Percentiles rank a stretch among this genome's conserved stretches.
Evolutionary conservation across 2,329 filamentous ascomycete species (phyloP).

Genomic region (Phyllosticta citriasiana): DNA sequence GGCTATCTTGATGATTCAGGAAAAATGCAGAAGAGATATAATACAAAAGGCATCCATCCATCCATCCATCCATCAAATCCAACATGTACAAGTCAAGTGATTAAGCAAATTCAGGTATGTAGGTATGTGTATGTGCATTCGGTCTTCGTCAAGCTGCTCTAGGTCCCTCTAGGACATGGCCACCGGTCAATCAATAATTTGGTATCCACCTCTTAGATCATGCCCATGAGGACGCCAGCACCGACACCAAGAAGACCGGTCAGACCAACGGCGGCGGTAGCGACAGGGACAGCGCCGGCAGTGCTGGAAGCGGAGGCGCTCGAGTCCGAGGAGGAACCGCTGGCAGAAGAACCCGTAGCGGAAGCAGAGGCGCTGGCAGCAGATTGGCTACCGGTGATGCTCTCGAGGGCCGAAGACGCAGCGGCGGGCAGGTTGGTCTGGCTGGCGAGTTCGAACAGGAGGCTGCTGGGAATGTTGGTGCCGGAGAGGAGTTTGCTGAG

Average conservation of each 20-base stretch:
- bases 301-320: background rate
- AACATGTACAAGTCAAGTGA: too few species aligned
- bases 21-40: too few species aligned
- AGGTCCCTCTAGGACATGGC: too few species aligned
- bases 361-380: background rate
- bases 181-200: background rate
- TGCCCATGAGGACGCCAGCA: background rate
- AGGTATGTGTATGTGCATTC: too few species aligned
- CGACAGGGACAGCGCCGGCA: background rate
- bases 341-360: background rate
- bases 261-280: background rate
- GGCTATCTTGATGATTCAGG: too few species aligned
- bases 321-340: background rate
- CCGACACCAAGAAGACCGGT: background rate
- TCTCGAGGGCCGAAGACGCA: background rate
- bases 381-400: background rate
- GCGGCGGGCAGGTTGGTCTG: background rate
- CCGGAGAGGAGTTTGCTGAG: background rate
- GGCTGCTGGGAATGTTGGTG: background rate
- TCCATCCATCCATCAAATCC: too few species aligned
- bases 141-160: too few species aligned
- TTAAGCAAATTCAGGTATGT: too few species aligned
- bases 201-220: background rate
- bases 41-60: too few species aligned
- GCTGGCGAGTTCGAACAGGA: background rate